Evolutionary conservation across 495 filamentous ascomycete genomes (phyloP).

Genomic region (Aspergillus asperescens): DNA sequence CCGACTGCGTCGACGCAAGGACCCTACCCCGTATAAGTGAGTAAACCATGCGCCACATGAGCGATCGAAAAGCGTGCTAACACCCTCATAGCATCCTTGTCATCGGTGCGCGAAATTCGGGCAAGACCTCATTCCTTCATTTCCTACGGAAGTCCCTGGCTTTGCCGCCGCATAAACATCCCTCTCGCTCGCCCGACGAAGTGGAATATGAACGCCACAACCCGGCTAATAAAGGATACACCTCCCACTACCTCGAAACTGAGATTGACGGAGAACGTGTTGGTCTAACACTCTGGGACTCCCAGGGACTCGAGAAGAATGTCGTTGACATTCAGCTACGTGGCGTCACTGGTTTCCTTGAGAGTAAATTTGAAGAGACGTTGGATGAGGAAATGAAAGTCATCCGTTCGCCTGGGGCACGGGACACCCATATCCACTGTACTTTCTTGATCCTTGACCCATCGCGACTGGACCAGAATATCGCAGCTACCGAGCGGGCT

Average conservation of each 20-base stretch:
- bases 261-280: slow-evolving; percentile 91
- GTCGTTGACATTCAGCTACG: slow-evolving; percentile 90
- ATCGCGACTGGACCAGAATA: slow-evolving; percentile 74
- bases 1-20: slow-evolving; percentile 86
- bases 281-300: slow-evolving; percentile 94
- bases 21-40: slow-evolving; percentile 98
- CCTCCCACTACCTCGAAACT: slow-evolving; percentile 84
- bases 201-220: slow-evolving; percentile 41
- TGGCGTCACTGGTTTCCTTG: slow-evolving; percentile 84
- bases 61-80: slow-evolving; percentile 11
- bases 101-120: slow-evolving; percentile 79
- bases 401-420: slow-evolving; percentile 81
- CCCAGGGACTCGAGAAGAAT: slow-evolving; percentile 86
- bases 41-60: slow-evolving; percentile 24
- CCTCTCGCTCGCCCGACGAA: slow-evolving; percentile 47
- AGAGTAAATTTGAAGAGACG: slow-evolving; percentile 98
- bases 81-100: slow-evolving; percentile 68
- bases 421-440: slow-evolving; percentile 95
- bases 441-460: slow-evolving; percentile 93
- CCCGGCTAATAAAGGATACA: slow-evolving; percentile 60
- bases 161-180: slow-evolving; percentile 68
- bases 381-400: slow-evolving; percentile 98
- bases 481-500: slow-evolving; percentile 58
- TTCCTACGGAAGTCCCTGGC: slow-evolving; percentile 84
- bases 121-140: slow-evolving; percentile 95